Conservation (phyloP, 2,329 filamentous ascomycete genomes). For the Paraphoma sp. region DNA sequence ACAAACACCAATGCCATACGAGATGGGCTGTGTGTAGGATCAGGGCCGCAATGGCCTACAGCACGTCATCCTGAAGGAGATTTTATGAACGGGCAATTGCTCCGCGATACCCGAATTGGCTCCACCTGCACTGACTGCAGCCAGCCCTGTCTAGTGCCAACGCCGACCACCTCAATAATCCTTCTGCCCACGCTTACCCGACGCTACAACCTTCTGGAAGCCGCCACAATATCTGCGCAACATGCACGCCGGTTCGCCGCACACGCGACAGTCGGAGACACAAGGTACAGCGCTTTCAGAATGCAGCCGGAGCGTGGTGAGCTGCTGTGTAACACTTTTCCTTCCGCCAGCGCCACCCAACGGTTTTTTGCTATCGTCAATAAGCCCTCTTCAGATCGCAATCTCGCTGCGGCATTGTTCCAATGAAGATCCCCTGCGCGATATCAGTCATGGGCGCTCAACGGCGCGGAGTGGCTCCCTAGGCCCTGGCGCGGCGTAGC, state of each 20-base stretch:
- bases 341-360: conserved; percentile 18
- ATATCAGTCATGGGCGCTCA: conserved; percentile 20
- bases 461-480: conserved; percentile 25
- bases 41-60: conserved; percentile 27
- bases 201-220: conserved; percentile 34
- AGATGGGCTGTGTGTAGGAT: conserved; percentile 10
- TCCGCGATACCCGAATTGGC: conserved; percentile 23
- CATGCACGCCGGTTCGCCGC: conserved; percentile 15
- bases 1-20: conserved; percentile 14
- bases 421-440: conserved; percentile 27
- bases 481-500: conserved; percentile 18
- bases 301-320: conserved; percentile 6
- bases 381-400: conserved; percentile 13
- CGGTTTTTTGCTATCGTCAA: conserved; percentile 35
- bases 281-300: not conserved
- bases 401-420: conserved; percentile 26
- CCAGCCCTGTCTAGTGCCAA: conserved; percentile 25
- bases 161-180: conserved; percentile 26
- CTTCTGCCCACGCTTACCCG: conserved; percentile 22
- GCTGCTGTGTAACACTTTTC: conserved; percentile 10
- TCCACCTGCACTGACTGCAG: conserved; percentile 15
- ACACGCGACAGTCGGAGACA: conserved; percentile 3
- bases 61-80: conserved; percentile 40
- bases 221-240: conserved; percentile 31
- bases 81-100: conserved; percentile 27